Evolutionary conservation across 345 rosid genomes (phyloP).

Genomic region (Pistacia atlantica): DNA sequence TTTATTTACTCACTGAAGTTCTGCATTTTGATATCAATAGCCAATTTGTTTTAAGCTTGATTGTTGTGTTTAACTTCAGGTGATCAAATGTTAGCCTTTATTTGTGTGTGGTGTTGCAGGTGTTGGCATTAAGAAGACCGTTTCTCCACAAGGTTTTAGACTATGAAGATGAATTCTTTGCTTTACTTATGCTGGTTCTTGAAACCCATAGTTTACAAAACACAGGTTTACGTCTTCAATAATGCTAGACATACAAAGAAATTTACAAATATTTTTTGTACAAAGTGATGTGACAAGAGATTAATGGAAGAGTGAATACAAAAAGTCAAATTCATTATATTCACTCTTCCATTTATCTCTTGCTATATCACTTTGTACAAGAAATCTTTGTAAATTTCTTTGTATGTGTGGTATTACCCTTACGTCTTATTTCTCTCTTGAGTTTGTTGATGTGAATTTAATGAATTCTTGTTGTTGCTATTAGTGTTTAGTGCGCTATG

Average conservation of each 20-base stretch:
- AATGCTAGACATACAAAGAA: too few relatives aligned
- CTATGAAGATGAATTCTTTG: conserved; percentile 93
- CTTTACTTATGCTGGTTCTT: conserved; percentile 82
- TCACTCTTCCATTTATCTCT: too few relatives aligned
- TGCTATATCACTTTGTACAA: too few relatives aligned
- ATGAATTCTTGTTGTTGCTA: not conserved
- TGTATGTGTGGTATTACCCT: too few relatives aligned
- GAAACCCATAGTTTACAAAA: conserved; percentile 94
- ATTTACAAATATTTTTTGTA: too few relatives aligned
- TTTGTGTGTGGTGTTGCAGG: conserved; percentile 51
- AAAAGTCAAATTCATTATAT: too few relatives aligned
- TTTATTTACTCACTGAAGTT: not conserved
- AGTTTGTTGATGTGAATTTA: not conserved
- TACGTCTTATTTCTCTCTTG: not conserved
- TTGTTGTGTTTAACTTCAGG: not conserved
- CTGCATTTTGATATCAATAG: too few relatives aligned
- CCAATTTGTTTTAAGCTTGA: not conserved
- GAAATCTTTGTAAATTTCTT: too few relatives aligned
- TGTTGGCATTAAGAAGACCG: conserved; percentile 90
- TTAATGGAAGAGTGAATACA: too few relatives aligned
- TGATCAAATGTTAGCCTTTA: conserved; percentile 9
- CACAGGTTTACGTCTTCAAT: conserved; percentile 53
- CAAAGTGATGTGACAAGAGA: too few relatives aligned
- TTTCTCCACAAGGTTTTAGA: conserved; percentile 86
- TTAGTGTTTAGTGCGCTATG: not conserved